These are phyloP conservation scores for Lithocarpus polystachyus DNA, from an alignment of 306 rosid genomes.

Conservation along the genomic window DNA sequence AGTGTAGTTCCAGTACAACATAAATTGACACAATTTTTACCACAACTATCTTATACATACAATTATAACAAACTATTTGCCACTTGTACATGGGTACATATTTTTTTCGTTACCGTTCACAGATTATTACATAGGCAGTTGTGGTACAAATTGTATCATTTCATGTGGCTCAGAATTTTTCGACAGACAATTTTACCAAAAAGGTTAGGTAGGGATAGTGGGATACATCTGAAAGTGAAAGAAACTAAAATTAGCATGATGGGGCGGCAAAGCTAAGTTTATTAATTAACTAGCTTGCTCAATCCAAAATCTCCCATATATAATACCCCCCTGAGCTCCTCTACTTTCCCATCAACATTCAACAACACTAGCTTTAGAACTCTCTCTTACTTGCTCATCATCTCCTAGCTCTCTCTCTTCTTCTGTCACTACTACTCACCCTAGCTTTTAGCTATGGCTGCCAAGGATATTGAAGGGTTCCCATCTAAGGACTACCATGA, in stretches of 20 bases:
- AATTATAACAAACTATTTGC: too few relatives aligned
- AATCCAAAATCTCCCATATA: neutral
- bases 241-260: neutral
- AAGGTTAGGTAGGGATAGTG: neutral
- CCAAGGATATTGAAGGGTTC: constrained; percentile 29
- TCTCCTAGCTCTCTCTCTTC: neutral
- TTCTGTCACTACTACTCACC: neutral
- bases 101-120: accelerated
- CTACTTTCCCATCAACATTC: neutral
- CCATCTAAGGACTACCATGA: constrained; percentile 66
- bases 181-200: neutral
- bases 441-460: constrained; percentile 20
- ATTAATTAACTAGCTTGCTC: neutral
- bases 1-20: too few relatives aligned
- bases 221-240: neutral
- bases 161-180: accelerated
- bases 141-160: accelerated
- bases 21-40: too few relatives aligned
- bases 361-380: too few relatives aligned
- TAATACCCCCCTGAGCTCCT: neutral
- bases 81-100: too few relatives aligned
- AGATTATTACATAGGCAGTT: accelerated
- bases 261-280: constrained; percentile 27
- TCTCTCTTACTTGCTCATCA: neutral
- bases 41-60: accelerated